Base-by-base conservation (phyloP, 2,329 filamentous ascomycete genomes). In the Hyphodiscus sp. region DNA sequence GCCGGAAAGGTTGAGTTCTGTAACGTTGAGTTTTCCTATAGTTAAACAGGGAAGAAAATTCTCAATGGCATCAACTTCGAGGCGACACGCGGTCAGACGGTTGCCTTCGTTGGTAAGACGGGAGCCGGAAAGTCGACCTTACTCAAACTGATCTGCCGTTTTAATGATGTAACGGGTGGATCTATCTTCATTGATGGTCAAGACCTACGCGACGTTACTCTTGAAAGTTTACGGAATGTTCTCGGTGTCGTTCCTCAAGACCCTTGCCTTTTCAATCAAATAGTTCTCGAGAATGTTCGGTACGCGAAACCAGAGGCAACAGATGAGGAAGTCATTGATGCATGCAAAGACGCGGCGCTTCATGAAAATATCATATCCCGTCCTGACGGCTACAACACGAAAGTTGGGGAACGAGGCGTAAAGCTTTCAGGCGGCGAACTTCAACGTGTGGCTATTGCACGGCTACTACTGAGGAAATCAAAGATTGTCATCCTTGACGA, bases 361-460 rank as follows among this genome's bases (percentile, higher is more conserved):
- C 91, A 96, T 67, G 90, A 95, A 61, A 96, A 96, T 67, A 85
- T 97, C 60, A 80, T 75, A 8, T 71, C 78, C 11, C 79, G 96
- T 1, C 90, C 91, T 0, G 86, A 96, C 58, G 87, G 87, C 2
- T 96, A 96, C 64, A 80, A 95, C 59, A 96, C 92, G 0, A 84
- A 92, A 58, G 91, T 96, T n/a, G 92, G 92, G 51, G 89, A 96
- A 70, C 85, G 90, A 57, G 91, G 91, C 6, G 94, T 95, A 68
- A 73, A 95, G 50, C 77, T 97, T 11, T 94, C 88, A 49, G 91
- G 91, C 67, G 92, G 91, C 19, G 92, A 96, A 71, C 95, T 95
- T 69, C 91, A 96, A 71, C 87, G 91, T 60, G 92, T 96, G 64
- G 90, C 91, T 10, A 96, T 96, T 68, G 90, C 91, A 4, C 79